These are phyloP conservation scores for Calonectria pauciramosa DNA, from an alignment of 2,329 filamentous ascomycete species.

Conservation along the genomic window DNA sequence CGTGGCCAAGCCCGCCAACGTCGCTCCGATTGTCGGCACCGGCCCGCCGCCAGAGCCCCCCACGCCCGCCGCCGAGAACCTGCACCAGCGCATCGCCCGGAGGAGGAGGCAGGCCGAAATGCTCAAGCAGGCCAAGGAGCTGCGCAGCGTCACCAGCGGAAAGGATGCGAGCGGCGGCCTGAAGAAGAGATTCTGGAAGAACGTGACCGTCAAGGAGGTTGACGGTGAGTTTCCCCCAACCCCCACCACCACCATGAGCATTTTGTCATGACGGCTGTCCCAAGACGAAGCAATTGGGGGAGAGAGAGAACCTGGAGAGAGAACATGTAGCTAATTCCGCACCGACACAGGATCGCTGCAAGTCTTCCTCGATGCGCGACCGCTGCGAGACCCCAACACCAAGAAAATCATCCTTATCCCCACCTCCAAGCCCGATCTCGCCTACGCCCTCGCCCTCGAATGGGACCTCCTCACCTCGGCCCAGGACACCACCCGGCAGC, in stretches of 20 bases:
- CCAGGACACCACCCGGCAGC: constrained; percentile 86
- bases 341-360: constrained; percentile 59
- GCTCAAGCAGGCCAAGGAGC: constrained; percentile 64
- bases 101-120: constrained; percentile 68
- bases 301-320: neutral
- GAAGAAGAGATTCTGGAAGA: constrained; percentile 89
- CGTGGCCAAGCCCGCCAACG: constrained; percentile 57
- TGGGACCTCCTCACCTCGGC: constrained; percentile 90
- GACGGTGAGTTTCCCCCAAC: constrained; percentile 63
- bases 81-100: constrained; percentile 62
- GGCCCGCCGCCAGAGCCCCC: constrained; percentile 73
- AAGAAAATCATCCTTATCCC: constrained; percentile 82
- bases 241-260: neutral
- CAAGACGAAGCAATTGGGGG: neutral
- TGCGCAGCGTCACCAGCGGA: constrained; percentile 53
- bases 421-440: constrained; percentile 81
- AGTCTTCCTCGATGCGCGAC: constrained; percentile 82
- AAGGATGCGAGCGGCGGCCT: constrained; percentile 59
- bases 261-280: neutral
- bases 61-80: constrained; percentile 56
- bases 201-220: constrained; percentile 78
- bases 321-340: constrained; percentile 24
- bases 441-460: constrained; percentile 88
- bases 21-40: constrained; percentile 66
- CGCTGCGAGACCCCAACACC: constrained; percentile 82